phyloP scores from a whole-genome alignment of 805 yeast genomes.

The Saccharomyces mikatae region DNA sequence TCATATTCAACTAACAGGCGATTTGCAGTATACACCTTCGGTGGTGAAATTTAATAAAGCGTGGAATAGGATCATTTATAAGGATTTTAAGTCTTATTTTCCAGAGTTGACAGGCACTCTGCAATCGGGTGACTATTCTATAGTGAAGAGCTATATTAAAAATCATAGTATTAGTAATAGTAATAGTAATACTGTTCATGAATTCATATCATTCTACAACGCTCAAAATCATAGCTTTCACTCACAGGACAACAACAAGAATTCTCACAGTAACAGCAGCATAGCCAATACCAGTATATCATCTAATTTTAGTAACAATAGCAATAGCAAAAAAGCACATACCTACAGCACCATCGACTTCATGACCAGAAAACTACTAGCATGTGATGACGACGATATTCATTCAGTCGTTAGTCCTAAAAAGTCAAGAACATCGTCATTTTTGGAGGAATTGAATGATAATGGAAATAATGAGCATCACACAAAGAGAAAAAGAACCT shows the following conservation, averaged over 20 bases:
- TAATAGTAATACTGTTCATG: neutral
- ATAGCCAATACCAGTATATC: neutral
- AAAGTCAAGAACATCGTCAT: neutral
- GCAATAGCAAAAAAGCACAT: neutral
- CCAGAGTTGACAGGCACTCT: constrained; percentile 24
- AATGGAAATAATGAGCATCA: neutral
- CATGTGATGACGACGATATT: constrained; percentile 8
- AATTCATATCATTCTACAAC: neutral
- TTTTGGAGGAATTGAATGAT: neutral
- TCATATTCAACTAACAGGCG: neutral
- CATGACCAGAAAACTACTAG: constrained; percentile 6
- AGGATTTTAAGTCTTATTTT: constrained; percentile 20
- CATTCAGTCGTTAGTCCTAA: neutral
- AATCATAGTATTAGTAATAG: constrained; percentile 2
- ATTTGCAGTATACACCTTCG: neutral
- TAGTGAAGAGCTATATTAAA: constrained; percentile 11
- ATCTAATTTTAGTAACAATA: neutral
- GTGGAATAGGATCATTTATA: constrained; percentile 28
- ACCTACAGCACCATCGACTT: neutral
- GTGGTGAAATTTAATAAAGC: constrained; percentile 1
- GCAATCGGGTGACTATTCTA: constrained; percentile 20
- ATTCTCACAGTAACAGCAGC: neutral
- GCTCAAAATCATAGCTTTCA: neutral
- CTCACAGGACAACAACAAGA: neutral
- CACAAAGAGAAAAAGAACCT: neutral